phyloP scores from a whole-genome alignment of 1,284 basidiomycete genomes.

The Ceratobasidium sp. region DNA sequence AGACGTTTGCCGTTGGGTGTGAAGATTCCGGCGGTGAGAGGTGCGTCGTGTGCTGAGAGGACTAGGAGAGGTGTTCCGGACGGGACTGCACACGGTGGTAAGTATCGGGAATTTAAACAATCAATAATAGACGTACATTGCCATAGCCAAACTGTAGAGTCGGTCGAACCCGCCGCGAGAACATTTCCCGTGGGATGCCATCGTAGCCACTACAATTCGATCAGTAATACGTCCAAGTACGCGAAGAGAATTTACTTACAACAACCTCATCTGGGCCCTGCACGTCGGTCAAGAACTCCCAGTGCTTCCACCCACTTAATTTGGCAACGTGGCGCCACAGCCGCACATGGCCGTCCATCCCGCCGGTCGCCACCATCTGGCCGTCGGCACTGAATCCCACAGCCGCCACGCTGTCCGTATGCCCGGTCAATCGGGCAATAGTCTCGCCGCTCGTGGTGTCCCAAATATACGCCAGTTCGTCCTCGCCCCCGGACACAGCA shows the following conservation, averaged over 20 bases:
- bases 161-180: conserved; percentile 91
- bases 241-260: conserved; percentile 69
- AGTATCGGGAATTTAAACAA: no score
- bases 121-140: conserved; percentile 88
- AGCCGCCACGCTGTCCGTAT: conserved; percentile 90
- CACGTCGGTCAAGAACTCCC: conserved; percentile 94
- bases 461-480: conserved; percentile 96
- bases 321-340: conserved; percentile 88
- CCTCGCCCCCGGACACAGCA: conserved; percentile 93
- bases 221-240: no score
- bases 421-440: conserved; percentile 88
- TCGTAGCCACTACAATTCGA: conserved; percentile 94
- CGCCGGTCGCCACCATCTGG: conserved; percentile 92
- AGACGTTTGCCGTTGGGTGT: conserved; percentile 94
- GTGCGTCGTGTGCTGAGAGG: conserved; percentile 90
- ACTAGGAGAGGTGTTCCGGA: conserved; percentile 94
- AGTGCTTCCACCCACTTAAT: conserved; percentile 75
- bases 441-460: conserved; percentile 86
- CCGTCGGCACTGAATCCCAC: conserved; percentile 89
- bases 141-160: conserved; percentile 98
- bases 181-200: conserved; percentile 98
- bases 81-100: conserved; percentile 90
- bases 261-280: conserved; percentile 96
- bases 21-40: conserved; percentile 91
- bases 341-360: conserved; percentile 96